phyloP scores from a whole-genome alignment of 2,329 filamentous ascomycete species.

The Stagonosporopsis chrysanthemi region DNA sequence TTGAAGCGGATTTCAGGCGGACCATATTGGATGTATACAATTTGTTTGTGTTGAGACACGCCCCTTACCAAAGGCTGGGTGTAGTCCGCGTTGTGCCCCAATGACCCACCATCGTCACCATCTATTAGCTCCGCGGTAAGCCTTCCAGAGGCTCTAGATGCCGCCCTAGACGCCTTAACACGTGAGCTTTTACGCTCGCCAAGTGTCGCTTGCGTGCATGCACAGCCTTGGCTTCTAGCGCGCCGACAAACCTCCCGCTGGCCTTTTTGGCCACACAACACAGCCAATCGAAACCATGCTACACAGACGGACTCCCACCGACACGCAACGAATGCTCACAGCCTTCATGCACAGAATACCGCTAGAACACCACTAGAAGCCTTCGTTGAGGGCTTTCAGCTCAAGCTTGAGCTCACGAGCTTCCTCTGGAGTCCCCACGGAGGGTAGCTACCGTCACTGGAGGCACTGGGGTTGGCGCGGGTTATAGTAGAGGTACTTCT shows the following conservation, averaged over 20 bases:
- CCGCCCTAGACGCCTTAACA: constrained; percentile 14
- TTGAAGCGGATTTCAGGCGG: constrained; percentile 14
- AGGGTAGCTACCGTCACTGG: background rate
- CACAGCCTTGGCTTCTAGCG: constrained; percentile 10
- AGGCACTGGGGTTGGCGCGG: constrained; percentile 1
- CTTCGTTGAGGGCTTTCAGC: constrained; percentile 6
- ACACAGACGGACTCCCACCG: background rate
- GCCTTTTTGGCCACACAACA: background rate
- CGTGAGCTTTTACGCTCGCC: constrained; percentile 15
- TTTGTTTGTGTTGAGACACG: constrained; percentile 16
- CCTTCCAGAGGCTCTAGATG: constrained; percentile 19
- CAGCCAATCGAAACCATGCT: constrained; percentile 8
- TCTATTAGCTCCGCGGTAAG: constrained; percentile 10
- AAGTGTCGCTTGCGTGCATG: constrained; percentile 9
- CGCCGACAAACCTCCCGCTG: constrained; percentile 22
- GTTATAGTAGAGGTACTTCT: background rate
- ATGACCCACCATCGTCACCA: constrained; percentile 16
- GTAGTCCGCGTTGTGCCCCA: constrained; percentile 8
- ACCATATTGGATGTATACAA: constrained; percentile 9
- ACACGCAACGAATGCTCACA: constrained; percentile 7
- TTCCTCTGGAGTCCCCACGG: background rate
- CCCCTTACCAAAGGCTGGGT: constrained; percentile 12
- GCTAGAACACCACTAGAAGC: constrained; percentile 19
- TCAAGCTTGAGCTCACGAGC: constrained; percentile 11
- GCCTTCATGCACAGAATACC: constrained; percentile 12